Percentiles rank a stretch among this genome's conserved stretches.
Evolutionary conservation across 768 basidiomycete genomes (phyloP).

Genomic region (Leccinum rimulosum): DNA sequence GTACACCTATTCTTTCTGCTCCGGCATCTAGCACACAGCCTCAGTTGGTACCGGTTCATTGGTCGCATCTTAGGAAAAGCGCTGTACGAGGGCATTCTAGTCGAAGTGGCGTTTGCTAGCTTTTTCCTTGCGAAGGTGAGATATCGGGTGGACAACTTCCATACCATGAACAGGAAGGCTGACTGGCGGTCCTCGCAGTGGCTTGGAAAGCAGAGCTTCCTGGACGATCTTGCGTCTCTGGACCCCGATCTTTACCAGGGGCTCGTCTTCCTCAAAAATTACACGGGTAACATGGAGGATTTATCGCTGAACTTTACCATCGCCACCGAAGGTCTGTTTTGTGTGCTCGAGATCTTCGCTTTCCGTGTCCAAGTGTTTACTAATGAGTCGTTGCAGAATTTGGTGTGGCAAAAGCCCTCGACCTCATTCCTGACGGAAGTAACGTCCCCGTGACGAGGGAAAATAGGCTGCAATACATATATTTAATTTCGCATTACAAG

Average conservation of each 20-base stretch:
- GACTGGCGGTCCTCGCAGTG: conserved; percentile 50
- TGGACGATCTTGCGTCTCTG: conserved; percentile 89
- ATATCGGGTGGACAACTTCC: neutral
- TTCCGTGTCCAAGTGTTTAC: neutral
- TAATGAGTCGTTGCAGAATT: conserved; percentile 54
- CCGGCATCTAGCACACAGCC: conserved; percentile 59
- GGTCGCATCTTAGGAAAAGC: conserved; percentile 95
- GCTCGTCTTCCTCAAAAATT: conserved; percentile 90
- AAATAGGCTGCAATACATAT: conserved; percentile 88
- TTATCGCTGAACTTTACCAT: conserved; percentile 88
- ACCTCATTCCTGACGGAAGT: conserved; percentile 79
- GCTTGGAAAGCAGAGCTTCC: conserved; percentile 87
- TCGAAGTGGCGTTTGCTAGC: conserved; percentile 91
- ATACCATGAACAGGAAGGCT: neutral
- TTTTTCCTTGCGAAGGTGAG: conserved; percentile 89
- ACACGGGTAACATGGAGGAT: conserved; percentile 82
- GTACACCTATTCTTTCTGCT: neutral
- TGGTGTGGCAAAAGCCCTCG: conserved; percentile 69
- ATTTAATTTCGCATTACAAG: conserved; percentile 83
- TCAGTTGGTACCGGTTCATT: conserved; percentile 92
- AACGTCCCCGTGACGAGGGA: conserved; percentile 84
- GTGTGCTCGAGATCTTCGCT: neutral
- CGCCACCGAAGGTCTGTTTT: conserved; percentile 69
- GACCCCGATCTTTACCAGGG: conserved; percentile 93
- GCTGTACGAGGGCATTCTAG: conserved; percentile 92